Base-by-base conservation (phyloP, 495 filamentous ascomycete species). In the Halenospora varia region DNA sequence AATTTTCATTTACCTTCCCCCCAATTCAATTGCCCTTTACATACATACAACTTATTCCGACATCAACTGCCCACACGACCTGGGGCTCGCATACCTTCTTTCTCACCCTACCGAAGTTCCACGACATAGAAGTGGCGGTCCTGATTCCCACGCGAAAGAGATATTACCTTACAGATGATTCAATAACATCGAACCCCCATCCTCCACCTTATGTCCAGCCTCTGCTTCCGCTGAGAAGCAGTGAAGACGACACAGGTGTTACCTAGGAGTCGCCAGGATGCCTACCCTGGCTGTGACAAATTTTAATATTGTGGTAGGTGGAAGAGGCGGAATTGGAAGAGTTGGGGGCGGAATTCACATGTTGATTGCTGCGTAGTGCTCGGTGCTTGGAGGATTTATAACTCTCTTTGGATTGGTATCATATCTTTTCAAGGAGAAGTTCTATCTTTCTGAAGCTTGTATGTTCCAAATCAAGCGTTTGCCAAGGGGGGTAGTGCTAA, bases 371-470 rank as follows among this genome's bases (percentile, higher is more conserved):
- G 10, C 19, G 18, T n/a, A 49, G 47, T 86, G 89, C 65, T 85
- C 88, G 55, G 84, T 87, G 10, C 72, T 96, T 11, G 92, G 92
- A 23, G 91, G 88, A 17, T 97, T 93, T 73, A 85, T 97, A 44
- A 90, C 88, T 1, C 64, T 95, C 19, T 97, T 95, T 67, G 90
- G 88, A 9, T 75, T 96, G 39, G 90, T 96, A 0, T 94, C 89
- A 2, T 96, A 92, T 70, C 79, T 96, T 10, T 79, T 87, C 71
- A 96, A 96, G 66, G 92, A 96, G 73, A 85, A 82, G 62, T 92
- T 92, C 68, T 96, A 96, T 66, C 80, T 97, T 4, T 95, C 89
- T 15, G 92, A 96, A 79, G 88, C 92, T 56, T 78, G 90, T 92
- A 75, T 56, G 88, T 54, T 2, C 9, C 23, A 10, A 40, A 6